Percentiles rank a stretch among this genome's conserved stretches.
Evolutionary conservation across 2,329 filamentous ascomycete genomes (phyloP).

Genomic region (Thelonectria olida): DNA sequence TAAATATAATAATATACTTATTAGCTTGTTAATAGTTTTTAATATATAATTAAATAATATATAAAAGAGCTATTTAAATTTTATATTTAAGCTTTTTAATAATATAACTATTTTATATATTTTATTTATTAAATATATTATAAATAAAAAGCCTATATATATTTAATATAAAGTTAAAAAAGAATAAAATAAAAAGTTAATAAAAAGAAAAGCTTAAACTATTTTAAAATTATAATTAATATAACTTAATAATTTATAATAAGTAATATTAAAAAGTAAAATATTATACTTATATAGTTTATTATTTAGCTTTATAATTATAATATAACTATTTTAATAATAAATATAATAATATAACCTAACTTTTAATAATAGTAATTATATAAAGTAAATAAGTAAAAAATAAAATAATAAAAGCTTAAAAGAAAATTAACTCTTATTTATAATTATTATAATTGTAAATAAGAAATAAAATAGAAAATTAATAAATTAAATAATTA

Average conservation of each 20-base stretch:
- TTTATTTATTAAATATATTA: constrained; percentile 5
- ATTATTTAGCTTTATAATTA: constrained; percentile 9
- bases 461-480: too few relatives aligned
- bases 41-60: neutral
- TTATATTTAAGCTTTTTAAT: too few relatives aligned
- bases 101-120: neutral
- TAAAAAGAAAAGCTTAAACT: neutral
- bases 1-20: too few relatives aligned
- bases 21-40: too few relatives aligned
- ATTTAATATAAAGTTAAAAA: neutral
- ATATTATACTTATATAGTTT: constrained; percentile 2
- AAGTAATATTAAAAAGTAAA: neutral
- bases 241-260: neutral
- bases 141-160: neutral
- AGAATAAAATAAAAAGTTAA: neutral
- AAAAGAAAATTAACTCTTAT: too few relatives aligned
- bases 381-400: too few relatives aligned
- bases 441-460: too few relatives aligned
- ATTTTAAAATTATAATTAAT: constrained; percentile 4
- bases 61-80: neutral
- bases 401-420: too few relatives aligned
- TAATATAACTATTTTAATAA: too few relatives aligned
- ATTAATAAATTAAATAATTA: too few relatives aligned
- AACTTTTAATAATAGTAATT: too few relatives aligned
- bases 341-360: too few relatives aligned